Base-by-base conservation (phyloP, 164 flowering plant species). In the Pachysandra terminalis region DNA sequence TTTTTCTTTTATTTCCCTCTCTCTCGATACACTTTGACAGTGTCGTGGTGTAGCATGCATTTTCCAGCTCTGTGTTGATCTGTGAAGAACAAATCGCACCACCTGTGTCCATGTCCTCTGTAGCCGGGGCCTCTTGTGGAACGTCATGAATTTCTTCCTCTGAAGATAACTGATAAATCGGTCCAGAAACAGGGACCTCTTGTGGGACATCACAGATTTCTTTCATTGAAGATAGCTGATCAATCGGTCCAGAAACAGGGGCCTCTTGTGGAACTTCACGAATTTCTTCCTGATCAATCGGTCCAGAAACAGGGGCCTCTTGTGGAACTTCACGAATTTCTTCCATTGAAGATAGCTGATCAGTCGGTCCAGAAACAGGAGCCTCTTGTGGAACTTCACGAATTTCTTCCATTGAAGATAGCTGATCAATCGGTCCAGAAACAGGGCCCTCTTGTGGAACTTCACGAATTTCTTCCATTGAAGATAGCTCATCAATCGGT, bases 1-100 rank as follows among this genome's bases (percentile, higher is more conserved):
- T 72, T 58, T 68, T 80, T 59, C 87, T 79, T 81, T 84, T 91
- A 19, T 80, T 73, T 65, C 25, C 68, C 25, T 54, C 75, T 58
- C 63, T 63, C 17, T 66, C 45, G 9, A 2, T 68, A 59, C 76
- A 65, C 16, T 25, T 35, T 10, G 70, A 37, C 48, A 79, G 53
- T 41, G 48, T 72, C 45, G 37, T 22, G 19, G 58, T 51, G 48
- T 71, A 59, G 25, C 75, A 57, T 1, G 27, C 19, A 32, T 26
- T 70, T 54, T 57, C 65, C 64, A 54, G 53, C 26, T 74, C 79
- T 59, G 51, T 45, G 28, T 58, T 73, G 21, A 65, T 77, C 41
- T 16, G 71, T 28, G 65, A 68, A 56, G 74, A 76, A 51, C 54
- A 59, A 24, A 23, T 40, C 8, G 45, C 25, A 26, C 41, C 51